Conservation (phyloP, 1,284 basidiomycete species). For the Vanrija sp. region DNA sequence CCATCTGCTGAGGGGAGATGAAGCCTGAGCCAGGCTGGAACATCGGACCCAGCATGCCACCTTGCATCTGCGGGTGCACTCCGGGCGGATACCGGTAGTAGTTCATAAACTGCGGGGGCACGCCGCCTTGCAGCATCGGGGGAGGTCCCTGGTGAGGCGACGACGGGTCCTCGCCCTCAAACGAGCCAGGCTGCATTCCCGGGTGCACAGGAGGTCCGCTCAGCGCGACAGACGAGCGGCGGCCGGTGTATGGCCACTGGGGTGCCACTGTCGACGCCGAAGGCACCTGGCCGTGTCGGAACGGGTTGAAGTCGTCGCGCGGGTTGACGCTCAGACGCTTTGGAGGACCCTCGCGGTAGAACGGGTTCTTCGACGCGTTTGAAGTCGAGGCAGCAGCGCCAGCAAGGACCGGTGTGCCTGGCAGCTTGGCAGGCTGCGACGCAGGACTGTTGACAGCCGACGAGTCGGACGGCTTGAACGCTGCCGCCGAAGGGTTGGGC, state of each 20-base stretch:
- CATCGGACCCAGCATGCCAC: slow-evolving; percentile 34
- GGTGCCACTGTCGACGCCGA: slow-evolving; percentile 68
- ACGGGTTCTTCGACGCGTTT: slow-evolving; percentile 59
- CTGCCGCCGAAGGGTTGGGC: slow-evolving; percentile 53
- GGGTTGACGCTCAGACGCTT: slow-evolving; percentile 77
- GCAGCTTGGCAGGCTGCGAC: neutral
- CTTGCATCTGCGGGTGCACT: slow-evolving; percentile 27
- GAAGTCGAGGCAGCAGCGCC: slow-evolving; percentile 47
- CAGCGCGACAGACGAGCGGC: slow-evolving; percentile 67
- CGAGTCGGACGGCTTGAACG: slow-evolving; percentile 49
- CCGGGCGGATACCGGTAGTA: slow-evolving; percentile 37
- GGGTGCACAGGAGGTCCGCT: slow-evolving; percentile 40
- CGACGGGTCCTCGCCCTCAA: slow-evolving; percentile 13
- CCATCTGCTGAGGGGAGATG: slow-evolving; percentile 27
- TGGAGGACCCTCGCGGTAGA: slow-evolving; percentile 71
- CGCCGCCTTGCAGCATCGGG: slow-evolving; percentile 18
- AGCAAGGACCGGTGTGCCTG: slow-evolving; percentile 1
- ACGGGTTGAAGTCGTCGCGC: slow-evolving; percentile 92
- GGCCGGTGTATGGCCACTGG: slow-evolving; percentile 83
- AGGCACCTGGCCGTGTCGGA: slow-evolving; percentile 61
- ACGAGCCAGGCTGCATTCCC: slow-evolving; percentile 8
- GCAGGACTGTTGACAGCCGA: slow-evolving; percentile 1
- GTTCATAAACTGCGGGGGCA: slow-evolving; percentile 32
- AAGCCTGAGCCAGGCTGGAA: slow-evolving; percentile 31
- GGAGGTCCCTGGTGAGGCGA: slow-evolving; percentile 21